These are phyloP conservation scores for Fragilariopsis cylindrus DNA, from an alignment of 108 stramenopile species.

Conservation along the genomic window DNA sequence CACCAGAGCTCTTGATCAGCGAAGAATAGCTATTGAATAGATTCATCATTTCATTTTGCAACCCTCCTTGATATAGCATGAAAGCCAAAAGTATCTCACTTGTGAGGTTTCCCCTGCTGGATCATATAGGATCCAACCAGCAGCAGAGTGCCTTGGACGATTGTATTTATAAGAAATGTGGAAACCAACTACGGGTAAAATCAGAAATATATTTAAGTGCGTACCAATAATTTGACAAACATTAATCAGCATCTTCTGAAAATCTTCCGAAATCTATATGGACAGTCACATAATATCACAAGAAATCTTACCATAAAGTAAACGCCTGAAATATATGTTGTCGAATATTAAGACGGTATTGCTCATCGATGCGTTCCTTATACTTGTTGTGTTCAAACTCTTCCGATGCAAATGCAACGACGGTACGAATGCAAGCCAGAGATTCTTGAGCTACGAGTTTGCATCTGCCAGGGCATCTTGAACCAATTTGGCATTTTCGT, in stretches of 20 bases:
- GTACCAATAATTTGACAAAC: background rate
- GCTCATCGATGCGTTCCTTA: slow-evolving; percentile 58
- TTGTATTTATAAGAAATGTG: slow-evolving; percentile 89
- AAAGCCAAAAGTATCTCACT: slow-evolving; percentile 89
- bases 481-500: slow-evolving; percentile 65
- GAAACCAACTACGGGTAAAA: slow-evolving; percentile 40
- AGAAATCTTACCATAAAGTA: slow-evolving; percentile 73
- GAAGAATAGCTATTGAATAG: slow-evolving; percentile 90
- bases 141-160: slow-evolving; percentile 80
- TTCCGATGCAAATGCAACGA: slow-evolving; percentile 85
- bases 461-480: slow-evolving; percentile 87
- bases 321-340: slow-evolving; percentile 75
- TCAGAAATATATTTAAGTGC: background rate
- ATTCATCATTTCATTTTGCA: slow-evolving; percentile 88
- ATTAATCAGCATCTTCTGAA: too few relatives aligned
- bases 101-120: slow-evolving; percentile 48
- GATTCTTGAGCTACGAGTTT: slow-evolving; percentile 84
- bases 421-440: slow-evolving; percentile 77
- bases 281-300: too few relatives aligned
- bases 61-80: slow-evolving; percentile 93
- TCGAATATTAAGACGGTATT: slow-evolving; percentile 82
- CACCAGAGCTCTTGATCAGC: slow-evolving; percentile 88
- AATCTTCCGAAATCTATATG: too few relatives aligned
- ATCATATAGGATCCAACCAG: slow-evolving; percentile 71
- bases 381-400: slow-evolving; percentile 67